Conservation (phyloP, 352 stramenopile species). For the Pythium aristosporum region DNA sequence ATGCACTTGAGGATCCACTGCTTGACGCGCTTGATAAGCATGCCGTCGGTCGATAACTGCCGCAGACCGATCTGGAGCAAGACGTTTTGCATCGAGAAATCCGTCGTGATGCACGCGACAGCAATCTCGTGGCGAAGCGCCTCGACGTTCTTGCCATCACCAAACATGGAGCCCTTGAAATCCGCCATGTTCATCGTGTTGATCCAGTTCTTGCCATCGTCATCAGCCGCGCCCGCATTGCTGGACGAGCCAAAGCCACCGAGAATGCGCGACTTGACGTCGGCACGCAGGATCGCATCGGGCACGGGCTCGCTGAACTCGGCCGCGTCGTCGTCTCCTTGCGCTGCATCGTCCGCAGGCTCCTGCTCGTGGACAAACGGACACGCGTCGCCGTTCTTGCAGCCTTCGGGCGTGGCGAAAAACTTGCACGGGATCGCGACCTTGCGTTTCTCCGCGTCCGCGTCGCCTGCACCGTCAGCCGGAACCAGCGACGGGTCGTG, state of each 20-base stretch:
- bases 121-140: conserved; percentile 48
- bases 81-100: conserved; percentile 91
- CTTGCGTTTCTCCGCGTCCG: conserved; percentile 38
- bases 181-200: conserved; percentile 56
- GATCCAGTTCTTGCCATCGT: conserved; percentile 90
- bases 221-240: conserved; percentile 71
- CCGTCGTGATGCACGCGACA: conserved; percentile 84
- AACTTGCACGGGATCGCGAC: conserved; percentile 74
- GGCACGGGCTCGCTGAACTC: conserved; percentile 36
- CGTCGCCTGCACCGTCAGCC: conserved; percentile 14
- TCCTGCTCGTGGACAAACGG: conserved; percentile 64
- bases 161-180: conserved; percentile 75
- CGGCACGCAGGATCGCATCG: conserved; percentile 65
- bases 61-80: conserved; percentile 88
- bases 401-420: conserved; percentile 74
- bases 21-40: conserved; percentile 87
- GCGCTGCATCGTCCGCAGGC: conserved; percentile 15
- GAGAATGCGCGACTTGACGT: conserved; percentile 88
- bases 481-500: conserved; percentile 62
- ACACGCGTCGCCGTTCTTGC: conserved; percentile 69
- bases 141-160: conserved; percentile 64
- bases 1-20: conserved; percentile 97
- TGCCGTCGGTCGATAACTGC: conserved; percentile 77
- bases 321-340: conserved; percentile 24
- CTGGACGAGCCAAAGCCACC: conserved; percentile 74